A percentile compares a stretch with the other conserved stretches of the same genome.
These are phyloP conservation scores for Pythium sukuiense DNA, from an alignment of 352 stramenopile species.

Conservation along the genomic window DNA sequence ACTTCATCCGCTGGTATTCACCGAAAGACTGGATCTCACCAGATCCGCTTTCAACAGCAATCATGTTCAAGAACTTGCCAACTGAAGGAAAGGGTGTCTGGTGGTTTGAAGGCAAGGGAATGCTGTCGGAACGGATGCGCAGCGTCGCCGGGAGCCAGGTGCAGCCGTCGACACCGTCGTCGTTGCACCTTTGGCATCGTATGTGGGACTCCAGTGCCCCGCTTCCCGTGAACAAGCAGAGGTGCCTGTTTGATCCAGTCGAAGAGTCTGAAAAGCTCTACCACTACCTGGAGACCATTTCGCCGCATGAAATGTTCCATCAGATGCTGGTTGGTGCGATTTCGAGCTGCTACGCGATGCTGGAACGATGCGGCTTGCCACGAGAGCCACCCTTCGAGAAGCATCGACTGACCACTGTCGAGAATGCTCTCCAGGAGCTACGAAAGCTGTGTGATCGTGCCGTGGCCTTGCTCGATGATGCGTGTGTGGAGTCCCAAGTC, in stretches of 20 bases:
- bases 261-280: constrained; percentile 81
- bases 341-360: constrained; percentile 51
- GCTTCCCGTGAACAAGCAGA: constrained; percentile 61
- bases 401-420: constrained; percentile 32
- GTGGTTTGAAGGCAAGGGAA: constrained; percentile 70
- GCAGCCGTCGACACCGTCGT: constrained; percentile 12
- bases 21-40: constrained; percentile 77
- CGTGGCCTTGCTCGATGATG: constrained; percentile 62
- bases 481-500: constrained; percentile 62
- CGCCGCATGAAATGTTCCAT: constrained; percentile 75
- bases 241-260: constrained; percentile 64
- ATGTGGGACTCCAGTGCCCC: constrained; percentile 66
- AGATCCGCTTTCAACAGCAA: constrained; percentile 21
- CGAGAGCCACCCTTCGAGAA: constrained; percentile 17
- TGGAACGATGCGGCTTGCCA: constrained; percentile 45
- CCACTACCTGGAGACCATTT: constrained; percentile 82
- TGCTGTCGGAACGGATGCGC: constrained; percentile 77
- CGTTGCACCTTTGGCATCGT: constrained; percentile 62
- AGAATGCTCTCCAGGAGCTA: constrained; percentile 41
- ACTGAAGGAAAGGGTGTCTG: constrained; percentile 47
- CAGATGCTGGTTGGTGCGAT: constrained; percentile 74
- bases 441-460: constrained; percentile 40
- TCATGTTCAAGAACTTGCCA: constrained; percentile 30
- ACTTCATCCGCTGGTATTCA: constrained; percentile 87
- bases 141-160: constrained; percentile 23